Percentiles rank a stretch among this genome's conserved stretches.
phyloP scores from a whole-genome alignment of 176 grass and related monocot species.

The Oryza longistaminata region DNA sequence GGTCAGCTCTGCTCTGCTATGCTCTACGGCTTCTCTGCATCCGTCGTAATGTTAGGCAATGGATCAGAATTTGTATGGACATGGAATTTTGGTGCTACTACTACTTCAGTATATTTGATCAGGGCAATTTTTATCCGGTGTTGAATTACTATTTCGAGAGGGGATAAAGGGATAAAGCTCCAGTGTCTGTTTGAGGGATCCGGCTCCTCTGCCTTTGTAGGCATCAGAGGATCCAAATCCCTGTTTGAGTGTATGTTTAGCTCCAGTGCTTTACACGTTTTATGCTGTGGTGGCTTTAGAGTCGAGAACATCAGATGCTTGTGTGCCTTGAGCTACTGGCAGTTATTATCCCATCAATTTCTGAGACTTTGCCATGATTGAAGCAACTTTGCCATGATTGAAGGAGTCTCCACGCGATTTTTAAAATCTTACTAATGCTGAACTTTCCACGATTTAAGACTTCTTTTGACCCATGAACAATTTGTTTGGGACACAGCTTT shows the following conservation, averaged over 20 bases:
- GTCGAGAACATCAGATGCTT: not conserved
- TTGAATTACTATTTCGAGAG: not conserved
- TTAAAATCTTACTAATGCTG: not conserved
- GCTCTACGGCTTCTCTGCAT: constrained; percentile 10
- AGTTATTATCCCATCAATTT: not conserved
- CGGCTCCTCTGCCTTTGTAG: too few relatives aligned
- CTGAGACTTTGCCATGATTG: not conserved
- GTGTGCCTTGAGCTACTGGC: not conserved
- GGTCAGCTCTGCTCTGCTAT: constrained; percentile 40
- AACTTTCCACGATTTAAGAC: not conserved
- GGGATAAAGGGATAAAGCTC: not conserved
- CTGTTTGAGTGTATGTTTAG: not conserved
- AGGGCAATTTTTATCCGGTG: not conserved
- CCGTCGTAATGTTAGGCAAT: constrained; percentile 3
- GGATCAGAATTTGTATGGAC: constrained; percentile 18
- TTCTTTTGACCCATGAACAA: not conserved
- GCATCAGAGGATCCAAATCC: too few relatives aligned
- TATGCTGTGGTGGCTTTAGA: not conserved
- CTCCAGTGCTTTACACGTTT: not conserved
- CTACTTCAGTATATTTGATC: not conserved
- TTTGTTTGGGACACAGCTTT: not conserved
- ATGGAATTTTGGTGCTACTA: not conserved
- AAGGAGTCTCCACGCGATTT: not conserved
- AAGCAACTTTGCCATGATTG: not conserved
- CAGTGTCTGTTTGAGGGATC: too few relatives aligned